Evolutionary conservation across 2,329 filamentous ascomycete species (phyloP), one percentile per base, ranked within the genome.

Genomic region (Scedosporium apiospermum): DNA sequence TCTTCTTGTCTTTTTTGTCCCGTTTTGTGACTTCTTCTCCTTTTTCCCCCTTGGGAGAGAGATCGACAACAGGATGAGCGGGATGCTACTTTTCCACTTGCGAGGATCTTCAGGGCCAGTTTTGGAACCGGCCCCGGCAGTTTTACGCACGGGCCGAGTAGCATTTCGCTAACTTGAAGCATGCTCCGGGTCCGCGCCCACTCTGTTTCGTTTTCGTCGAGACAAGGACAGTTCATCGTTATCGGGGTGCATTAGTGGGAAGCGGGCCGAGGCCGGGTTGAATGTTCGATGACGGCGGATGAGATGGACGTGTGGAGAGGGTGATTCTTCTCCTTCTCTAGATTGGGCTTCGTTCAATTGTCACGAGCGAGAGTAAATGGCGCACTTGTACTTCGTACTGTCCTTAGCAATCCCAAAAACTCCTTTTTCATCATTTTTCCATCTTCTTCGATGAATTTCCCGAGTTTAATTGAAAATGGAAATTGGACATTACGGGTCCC

Each of bases 231-330:
- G 51, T 14, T 14, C n/a, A 27, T 18, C 51, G 51, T 57, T 61
- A 61, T 61, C 49, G n/a, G 60, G 27, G 34, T 61, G 60, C 60
- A 61, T 61, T 61, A 61, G 60, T 18, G 60, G 60, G 9, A 44
- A 14, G 42, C 41, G 60, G 27, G 27, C 34, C 58, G 58, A 34
- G 26, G 18, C 34, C 10, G 34, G 10, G 34, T 38, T 18, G 58
- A 6, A 38, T 38, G 34, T 14, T 38, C 34, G 34, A 38, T 38
- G 34, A 38, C 34, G 34, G 34, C 12, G 34, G n/a, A 23, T 49
- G 44, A n/a, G 44, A 49, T n/a, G 58, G 18, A 34, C 7, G 6
- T 34, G 30, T 34, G 30, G 6, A 9, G 30, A 34, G 30, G 27
- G 27, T 30, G 27, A 30, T 34, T 34, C 30, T 30, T 30, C 27